phyloP scores from a whole-genome alignment of 2,329 filamentous ascomycete genomes.

The Cordyceps pruinosa region DNA sequence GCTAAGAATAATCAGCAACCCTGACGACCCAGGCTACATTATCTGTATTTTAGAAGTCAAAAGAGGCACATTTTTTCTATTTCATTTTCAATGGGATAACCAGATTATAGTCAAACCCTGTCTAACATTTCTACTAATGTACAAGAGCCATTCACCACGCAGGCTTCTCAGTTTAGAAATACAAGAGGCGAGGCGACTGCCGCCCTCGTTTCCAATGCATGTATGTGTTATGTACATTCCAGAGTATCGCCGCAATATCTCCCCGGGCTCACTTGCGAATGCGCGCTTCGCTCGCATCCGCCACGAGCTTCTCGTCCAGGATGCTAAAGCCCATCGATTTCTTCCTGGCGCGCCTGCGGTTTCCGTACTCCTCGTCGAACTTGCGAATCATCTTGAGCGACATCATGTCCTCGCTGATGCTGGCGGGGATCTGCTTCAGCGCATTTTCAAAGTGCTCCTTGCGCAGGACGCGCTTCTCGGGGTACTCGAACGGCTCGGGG shows the following conservation, averaged over 20 bases:
- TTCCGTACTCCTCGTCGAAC: constrained; percentile 93
- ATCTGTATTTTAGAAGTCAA: background rate
- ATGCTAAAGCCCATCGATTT: constrained; percentile 54
- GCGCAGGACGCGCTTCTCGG: constrained; percentile 49
- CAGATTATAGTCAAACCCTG: background rate
- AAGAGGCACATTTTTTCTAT: background rate
- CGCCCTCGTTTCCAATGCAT: background rate
- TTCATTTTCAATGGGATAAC: constrained; percentile 10
- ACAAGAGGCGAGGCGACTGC: background rate
- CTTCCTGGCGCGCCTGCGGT: constrained; percentile 61
- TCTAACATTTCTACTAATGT: constrained; percentile 1
- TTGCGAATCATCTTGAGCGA: constrained; percentile 80
- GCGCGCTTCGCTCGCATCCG: constrained; percentile 38
- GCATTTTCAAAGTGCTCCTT: constrained; percentile 76
- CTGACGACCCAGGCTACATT: background rate
- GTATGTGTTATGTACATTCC: background rate
- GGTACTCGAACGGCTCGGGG: constrained; percentile 50
- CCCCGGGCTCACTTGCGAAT: constrained; percentile 27
- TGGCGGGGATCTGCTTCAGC: constrained; percentile 81
- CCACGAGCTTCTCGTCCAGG: constrained; percentile 26
- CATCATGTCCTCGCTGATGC: constrained; percentile 89
- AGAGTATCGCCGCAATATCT: background rate
- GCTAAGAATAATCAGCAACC: too few relatives aligned
- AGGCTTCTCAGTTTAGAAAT: background rate
- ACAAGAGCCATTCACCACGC: background rate